Base-by-base conservation (phyloP, 2,329 filamentous ascomycete species). In the Claviceps humidiphila region DNA sequence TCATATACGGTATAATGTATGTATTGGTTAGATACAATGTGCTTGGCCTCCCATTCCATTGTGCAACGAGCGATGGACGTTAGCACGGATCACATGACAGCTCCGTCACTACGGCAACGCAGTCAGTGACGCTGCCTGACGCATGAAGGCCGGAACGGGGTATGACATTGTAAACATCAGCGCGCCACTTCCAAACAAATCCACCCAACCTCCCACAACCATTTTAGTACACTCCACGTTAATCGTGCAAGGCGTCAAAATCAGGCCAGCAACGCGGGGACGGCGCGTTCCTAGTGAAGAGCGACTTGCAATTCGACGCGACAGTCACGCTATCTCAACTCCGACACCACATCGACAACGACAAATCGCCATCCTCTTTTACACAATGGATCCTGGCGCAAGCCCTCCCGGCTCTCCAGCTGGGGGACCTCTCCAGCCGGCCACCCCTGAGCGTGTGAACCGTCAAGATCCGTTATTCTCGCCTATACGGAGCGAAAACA, bases 371-470 rank as follows among this genome's bases (percentile, higher is more conserved):
- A 7, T 24, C 14, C 34, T 20, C 2, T 13, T 14, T 49, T 40
- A 44, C 54, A 53, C 46, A 75, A 76, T 75, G 73, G 72, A 74
- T 57, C 55, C 58, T 53, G 64, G 62, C 56, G 68, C 69, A 60
- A 77, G 75, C 64, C 74, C 73, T 58, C 69, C 74, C 55, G 74
- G 74, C 60, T 77, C 78, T 55, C 73, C 78, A 26, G 59, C 59
- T 41, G 74, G 72, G 55, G 73, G 74, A 57, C 78, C 83, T 50
- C 71, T 86, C 48, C 78, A 80, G 57, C 71, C 75, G 39, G 71
- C 78, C 50, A 82, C 83, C 20, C 80, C 82, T 9, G 81, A 85
- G 59, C 81, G 82, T 60, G 73, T 78, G 54, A 84, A 85, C 62
- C 64, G 66, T 51, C 63, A 67, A 40, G 66, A 69, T 16, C 61